These are phyloP conservation scores for Tubosaeta sp. DNA, from an alignment of 768 basidiomycete species.

Conservation along the genomic window DNA sequence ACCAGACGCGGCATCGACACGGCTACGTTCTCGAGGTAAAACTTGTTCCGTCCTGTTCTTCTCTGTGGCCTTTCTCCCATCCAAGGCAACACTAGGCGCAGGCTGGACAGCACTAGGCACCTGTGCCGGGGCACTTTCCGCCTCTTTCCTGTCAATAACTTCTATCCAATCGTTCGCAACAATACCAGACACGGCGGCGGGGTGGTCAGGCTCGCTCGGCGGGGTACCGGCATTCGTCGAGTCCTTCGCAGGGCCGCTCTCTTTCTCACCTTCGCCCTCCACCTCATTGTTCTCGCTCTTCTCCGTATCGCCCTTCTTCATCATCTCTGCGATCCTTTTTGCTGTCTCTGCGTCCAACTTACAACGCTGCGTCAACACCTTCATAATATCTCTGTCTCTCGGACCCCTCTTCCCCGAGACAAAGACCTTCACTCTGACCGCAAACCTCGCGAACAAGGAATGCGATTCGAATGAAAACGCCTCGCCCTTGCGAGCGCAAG, in stretches of 20 bases:
- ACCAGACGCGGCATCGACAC: no score
- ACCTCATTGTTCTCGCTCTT: not conserved
- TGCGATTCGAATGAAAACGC: constrained; percentile 13
- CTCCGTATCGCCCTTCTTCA: constrained; percentile 14
- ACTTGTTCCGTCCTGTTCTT: no score
- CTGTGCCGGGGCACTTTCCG: no score
- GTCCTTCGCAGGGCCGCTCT: not conserved
- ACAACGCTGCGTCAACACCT: constrained; percentile 23
- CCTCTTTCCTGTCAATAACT: no score
- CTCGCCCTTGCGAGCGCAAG: constrained; percentile 9
- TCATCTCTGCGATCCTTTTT: constrained; percentile 18
- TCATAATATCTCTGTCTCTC: constrained; percentile 15
- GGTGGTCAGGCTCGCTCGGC: not conserved
- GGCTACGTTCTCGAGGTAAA: no score
- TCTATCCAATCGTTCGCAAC: no score
- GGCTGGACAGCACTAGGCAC: no score
- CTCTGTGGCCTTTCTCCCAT: no score
- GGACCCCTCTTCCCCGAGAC: constrained; percentile 12
- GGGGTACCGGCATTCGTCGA: not conserved
- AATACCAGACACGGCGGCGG: not conserved
- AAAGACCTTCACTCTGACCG: constrained; percentile 10
- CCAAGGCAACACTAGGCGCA: no score
- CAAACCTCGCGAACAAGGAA: constrained; percentile 17
- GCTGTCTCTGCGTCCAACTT: constrained; percentile 25
- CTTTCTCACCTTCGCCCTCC: not conserved